Evolutionary conservation across 2,329 filamentous ascomycete genomes (phyloP), one percentile per base, ranked within the genome.

Genomic region (Colletotrichum sidae): DNA sequence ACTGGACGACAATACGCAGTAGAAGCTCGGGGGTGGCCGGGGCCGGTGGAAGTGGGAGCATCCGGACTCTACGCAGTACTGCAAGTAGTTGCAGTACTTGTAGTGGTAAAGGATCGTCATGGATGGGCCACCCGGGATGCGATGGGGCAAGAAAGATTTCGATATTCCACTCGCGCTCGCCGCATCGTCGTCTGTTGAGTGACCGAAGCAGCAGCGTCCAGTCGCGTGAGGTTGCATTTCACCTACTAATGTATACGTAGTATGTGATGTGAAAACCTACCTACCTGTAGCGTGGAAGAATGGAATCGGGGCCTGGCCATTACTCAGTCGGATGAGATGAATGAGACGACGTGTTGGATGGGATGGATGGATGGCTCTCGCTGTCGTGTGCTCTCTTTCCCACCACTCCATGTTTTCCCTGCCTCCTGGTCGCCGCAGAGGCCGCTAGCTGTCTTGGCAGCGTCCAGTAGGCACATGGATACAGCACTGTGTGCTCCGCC

Each of bases 381-480:
- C 12, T 50, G 47, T 35, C 13, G 46, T 49, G 15, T 17, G 25
- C n/a, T 46, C 15, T 44, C 42, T 44, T 15, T 44, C 42, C 8
- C 42, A 13, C 13, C 8, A 44, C 42, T 8, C 13, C 42, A 44
- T 15, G 15, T 46, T 15, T 46, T 46, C 44, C 44, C 25, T 10
- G 5, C 25, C 25, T 44, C 52, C 52, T 25, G 8, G 42, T 53
- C 52, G 52, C 63, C 33, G 53, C 63, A 62, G 62, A 62, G 56
- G 58, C 58, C 62, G 62, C 62, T 62, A 65, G 46, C 37, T 58
- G 63, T 13, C 62, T 65, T 62, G 62, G 62, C 58, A 49, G 17
- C 52, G 56, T 44, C 25, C 25, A 25, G 25, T 25, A 25, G 25
- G 25, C 4, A 25, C 25, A 25, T 25, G 25, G 25, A 25, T 17